Evolutionary conservation across 768 basidiomycete genomes (phyloP).

Genomic region (Russula lepida): DNA sequence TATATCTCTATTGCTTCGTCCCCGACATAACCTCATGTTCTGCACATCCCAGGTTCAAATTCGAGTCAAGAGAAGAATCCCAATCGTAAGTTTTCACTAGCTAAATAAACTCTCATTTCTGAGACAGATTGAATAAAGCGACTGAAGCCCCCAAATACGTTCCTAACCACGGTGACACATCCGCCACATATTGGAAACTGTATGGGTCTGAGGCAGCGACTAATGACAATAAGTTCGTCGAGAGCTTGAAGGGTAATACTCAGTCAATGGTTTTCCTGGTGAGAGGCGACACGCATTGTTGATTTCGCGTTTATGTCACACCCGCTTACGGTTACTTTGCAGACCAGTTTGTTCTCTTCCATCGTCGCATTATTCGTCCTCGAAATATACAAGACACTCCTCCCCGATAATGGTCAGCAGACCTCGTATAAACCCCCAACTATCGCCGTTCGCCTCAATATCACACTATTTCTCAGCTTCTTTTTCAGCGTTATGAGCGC

Average conservation of each 20-base stretch:
- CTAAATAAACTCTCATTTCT: not conserved
- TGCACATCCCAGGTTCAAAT: too few relatives aligned
- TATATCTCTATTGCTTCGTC: too few relatives aligned
- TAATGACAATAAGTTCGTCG: constrained; percentile 12
- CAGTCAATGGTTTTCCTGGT: constrained; percentile 19
- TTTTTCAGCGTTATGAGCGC: constrained; percentile 13
- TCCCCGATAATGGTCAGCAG: constrained; percentile 1
- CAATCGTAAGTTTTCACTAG: not conserved
- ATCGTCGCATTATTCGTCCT: constrained; percentile 21
- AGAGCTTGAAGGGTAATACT: constrained; percentile 15
- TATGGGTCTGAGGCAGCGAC: constrained; percentile 14
- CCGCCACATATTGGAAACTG: constrained; percentile 16
- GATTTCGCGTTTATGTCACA: not conserved
- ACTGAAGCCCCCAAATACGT: not conserved
- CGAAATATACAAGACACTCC: constrained; percentile 17
- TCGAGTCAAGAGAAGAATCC: not conserved
- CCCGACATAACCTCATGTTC: too few relatives aligned
- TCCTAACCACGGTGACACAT: constrained; percentile 6
- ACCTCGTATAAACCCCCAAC: not conserved
- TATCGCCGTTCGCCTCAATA: constrained; percentile 14
- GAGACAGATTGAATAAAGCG: not conserved
- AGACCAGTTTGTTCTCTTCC: constrained; percentile 20
- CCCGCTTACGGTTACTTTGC: not conserved
- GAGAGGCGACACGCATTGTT: not conserved
- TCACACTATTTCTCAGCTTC: constrained; percentile 15